Evolutionary conservation across 345 rosid genomes (phyloP), one percentile per base, ranked within the genome.

Genomic region (Geranium brycei): DNA sequence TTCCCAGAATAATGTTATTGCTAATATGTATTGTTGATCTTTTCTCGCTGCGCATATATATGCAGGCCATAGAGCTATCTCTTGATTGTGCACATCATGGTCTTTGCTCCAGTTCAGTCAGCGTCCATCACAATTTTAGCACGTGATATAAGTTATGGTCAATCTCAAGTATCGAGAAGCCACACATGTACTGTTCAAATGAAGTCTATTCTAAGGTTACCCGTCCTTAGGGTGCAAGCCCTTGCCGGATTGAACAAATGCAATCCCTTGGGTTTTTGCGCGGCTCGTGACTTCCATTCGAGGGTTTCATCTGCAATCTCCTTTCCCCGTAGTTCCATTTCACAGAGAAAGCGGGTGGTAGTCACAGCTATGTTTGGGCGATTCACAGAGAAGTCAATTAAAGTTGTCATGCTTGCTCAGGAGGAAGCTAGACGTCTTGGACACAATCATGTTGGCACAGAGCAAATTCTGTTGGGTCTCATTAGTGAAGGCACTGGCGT

Each of bases 371-470:
- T 95, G 99, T 91, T 91, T 72, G 96, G 91, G 80, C 84, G 97
- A 28, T 95, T 95, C 65, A 91, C 99, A 0, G 97, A 95, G 75
- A 91, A 95, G 70, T 89, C 97, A 61, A 95, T 95, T 64, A 91
- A 95, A 82, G 99, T 91, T 18, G 91, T 95, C 53, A 88, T 91
- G 99, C 91, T 88, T 70, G 83, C 99, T 35, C 99, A 95, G 71
- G 99, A 95, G 82, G 99, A 95, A 81, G 97, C 99, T 18, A 80
- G 93, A 66, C 82, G 99, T 57, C 93, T 95, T 65, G 97, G 99
- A 60, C 99, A 95, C 77, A 95, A 91, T 77, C 88, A 91, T 78
- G 99, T 95, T 58, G 99, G 99, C 59, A 95, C 99, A 1, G 99
- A 95, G 74, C 99, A 91, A 65, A 87, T 95, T 70, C 75, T 95